Evolutionary conservation across 352 stramenopile genomes (phyloP).

Genomic region (Phytophthora sp.): DNA sequence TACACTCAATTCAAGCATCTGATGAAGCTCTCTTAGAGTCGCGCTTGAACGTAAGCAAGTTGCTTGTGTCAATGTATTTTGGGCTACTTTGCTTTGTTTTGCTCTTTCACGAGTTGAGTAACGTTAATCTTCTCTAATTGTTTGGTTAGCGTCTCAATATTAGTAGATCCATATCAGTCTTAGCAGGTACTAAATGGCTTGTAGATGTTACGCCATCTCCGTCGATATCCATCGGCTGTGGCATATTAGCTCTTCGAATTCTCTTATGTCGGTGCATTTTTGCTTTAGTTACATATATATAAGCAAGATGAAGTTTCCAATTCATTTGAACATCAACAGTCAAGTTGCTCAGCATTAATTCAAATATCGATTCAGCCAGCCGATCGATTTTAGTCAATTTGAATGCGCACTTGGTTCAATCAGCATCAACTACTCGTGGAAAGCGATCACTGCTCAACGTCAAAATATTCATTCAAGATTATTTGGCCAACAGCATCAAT

Average conservation of each 20-base stretch:
- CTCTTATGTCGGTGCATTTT: too few relatives aligned
- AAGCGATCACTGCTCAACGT: conserved; percentile 2
- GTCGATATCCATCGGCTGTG: conserved; percentile 5
- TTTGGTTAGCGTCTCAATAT: conserved; percentile 22
- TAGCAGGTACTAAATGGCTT: too few relatives aligned
- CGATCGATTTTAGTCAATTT: neutral
- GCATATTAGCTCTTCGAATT: too few relatives aligned
- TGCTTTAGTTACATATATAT: too few relatives aligned
- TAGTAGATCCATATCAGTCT: conserved; percentile 16
- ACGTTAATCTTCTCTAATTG: conserved; percentile 16
- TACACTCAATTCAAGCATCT: too few relatives aligned
- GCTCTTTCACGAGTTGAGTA: conserved; percentile 8
- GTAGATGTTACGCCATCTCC: too few relatives aligned
- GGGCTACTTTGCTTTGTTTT: conserved; percentile 1
- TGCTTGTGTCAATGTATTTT: conserved; percentile 16
- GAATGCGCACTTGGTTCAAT: neutral
- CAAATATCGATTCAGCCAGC: too few relatives aligned
- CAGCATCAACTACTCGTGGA: neutral
- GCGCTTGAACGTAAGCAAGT: conserved; percentile 13
- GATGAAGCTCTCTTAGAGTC: too few relatives aligned
- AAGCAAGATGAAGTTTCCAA: conserved; percentile 3
- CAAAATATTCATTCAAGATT: conserved; percentile 3
- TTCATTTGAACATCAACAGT: conserved; percentile 2
- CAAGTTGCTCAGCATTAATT: conserved; percentile 6
- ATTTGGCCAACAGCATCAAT: neutral